phyloP scores from a whole-genome alignment of 2,329 filamentous ascomycete species.

The Colletotrichum paranaense region DNA sequence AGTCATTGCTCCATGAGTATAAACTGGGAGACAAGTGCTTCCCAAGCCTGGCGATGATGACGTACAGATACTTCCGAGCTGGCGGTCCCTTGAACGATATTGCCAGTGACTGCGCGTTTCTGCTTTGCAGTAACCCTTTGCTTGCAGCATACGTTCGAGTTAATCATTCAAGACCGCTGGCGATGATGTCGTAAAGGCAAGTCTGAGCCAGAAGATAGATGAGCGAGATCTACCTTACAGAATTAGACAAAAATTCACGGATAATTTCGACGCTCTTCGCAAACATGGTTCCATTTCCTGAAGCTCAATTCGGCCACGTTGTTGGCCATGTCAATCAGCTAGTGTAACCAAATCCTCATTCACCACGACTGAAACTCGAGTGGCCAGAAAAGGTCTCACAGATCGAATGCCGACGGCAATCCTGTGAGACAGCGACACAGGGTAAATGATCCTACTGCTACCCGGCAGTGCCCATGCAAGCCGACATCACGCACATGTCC shows the following conservation, averaged over 20 bases:
- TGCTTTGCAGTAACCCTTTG: conserved; percentile 58
- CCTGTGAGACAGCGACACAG: background rate
- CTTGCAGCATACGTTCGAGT: conserved; percentile 37
- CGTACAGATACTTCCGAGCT: conserved; percentile 82
- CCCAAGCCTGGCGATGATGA: conserved; percentile 70
- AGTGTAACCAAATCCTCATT: background rate
- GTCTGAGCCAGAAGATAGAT: conserved; percentile 63
- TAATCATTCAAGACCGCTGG: conserved; percentile 42
- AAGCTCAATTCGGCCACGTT: background rate
- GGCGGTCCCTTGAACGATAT: conserved; percentile 41
- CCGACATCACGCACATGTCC: background rate
- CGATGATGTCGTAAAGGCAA: conserved; percentile 72
- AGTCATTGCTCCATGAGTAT: conserved; percentile 56
- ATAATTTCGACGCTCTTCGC: background rate
- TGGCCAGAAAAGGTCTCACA: background rate
- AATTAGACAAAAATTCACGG: background rate
- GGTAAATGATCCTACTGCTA: background rate
- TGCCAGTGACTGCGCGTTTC: conserved; percentile 60
- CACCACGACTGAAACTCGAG: background rate
- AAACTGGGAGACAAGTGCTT: conserved; percentile 17
- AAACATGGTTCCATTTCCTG: background rate
- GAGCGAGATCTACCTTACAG: background rate
- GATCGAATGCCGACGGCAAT: background rate
- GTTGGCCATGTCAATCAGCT: background rate
- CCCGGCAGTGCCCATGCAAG: background rate